Evolutionary conservation across 495 filamentous ascomycete genomes (phyloP).

Genomic region (Pseudotulostoma volvatum): DNA sequence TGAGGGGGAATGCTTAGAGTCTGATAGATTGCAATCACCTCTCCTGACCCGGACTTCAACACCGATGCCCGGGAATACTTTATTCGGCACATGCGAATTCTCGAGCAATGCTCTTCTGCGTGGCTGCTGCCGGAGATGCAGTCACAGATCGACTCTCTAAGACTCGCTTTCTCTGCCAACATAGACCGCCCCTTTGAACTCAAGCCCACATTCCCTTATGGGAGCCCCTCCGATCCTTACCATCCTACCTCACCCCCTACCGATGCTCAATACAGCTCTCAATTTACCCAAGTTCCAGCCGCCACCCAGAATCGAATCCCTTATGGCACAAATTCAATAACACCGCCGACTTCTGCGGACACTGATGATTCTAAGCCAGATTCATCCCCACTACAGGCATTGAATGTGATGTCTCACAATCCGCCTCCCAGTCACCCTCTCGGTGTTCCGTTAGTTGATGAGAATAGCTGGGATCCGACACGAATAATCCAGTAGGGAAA

Average conservation of each 20-base stretch:
- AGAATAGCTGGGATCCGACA: constrained; percentile 74
- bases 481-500: constrained; percentile 76
- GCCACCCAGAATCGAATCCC: constrained; percentile 46
- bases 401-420: constrained; percentile 52
- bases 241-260: constrained; percentile 45
- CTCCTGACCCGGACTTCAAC: constrained; percentile 79
- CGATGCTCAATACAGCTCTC: constrained; percentile 28
- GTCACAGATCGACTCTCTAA: constrained; percentile 73
- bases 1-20: constrained; percentile 7
- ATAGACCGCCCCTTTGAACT: constrained; percentile 71
- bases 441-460: constrained; percentile 45
- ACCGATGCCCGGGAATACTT: constrained; percentile 79
- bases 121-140: constrained; percentile 93
- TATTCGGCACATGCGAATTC: constrained; percentile 83
- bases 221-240: constrained; percentile 52
- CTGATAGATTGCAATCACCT: constrained; percentile 77
- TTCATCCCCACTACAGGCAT: constrained; percentile 59
- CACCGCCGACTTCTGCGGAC: constrained; percentile 65
- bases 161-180: constrained; percentile 88
- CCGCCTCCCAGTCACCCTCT: constrained; percentile 29
- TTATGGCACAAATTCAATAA: constrained; percentile 61
- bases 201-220: constrained; percentile 76
- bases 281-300: constrained; percentile 16
- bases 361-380: constrained; percentile 64
- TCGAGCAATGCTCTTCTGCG: constrained; percentile 67